Base-by-base conservation (phyloP, 371 early-diverging fungal genomes). In the Zychaea mexicana region DNA sequence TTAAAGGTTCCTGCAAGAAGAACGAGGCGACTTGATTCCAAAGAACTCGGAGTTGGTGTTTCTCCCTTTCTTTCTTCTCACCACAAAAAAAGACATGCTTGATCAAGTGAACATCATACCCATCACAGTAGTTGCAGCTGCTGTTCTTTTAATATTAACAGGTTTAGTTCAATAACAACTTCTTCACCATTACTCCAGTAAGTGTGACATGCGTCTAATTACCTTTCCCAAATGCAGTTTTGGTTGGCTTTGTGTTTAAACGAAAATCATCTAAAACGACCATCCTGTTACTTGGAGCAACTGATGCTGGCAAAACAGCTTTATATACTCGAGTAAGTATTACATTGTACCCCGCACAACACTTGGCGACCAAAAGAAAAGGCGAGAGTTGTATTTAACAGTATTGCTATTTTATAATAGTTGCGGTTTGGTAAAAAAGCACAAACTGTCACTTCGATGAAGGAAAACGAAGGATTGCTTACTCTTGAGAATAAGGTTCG, bases 361-460 rank as follows among this genome's bases (percentile, higher is more conserved):
- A n/a, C n/a, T n/a, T n/a, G n/a, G n/a, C n/a, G n/a, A n/a, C n/a
- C n/a, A n/a, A n/a, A n/a, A n/a, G n/a, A n/a, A n/a, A n/a, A n/a
- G n/a, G n/a, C n/a, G n/a, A n/a, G n/a, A n/a, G n/a, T n/a, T n/a
- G n/a, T n/a, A n/a, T n/a, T n/a, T n/a, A n/a, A n/a, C n/a, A n/a
- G n/a, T n/a, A n/a, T n/a, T n/a, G n/a, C n/a, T n/a, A n/a, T n/a
- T n/a, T n/a, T n/a, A n/a, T n/a, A n/a, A n/a, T n/a, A 89, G 90
- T 74, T 90, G 52, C 73, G 76, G 32, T 74, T 77, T 69, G 82
- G 79, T 21, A 73, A 83, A 59, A 64, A 64, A 10, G 71, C 78
- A 2, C 67, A 73, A 2, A 91, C 91, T 19, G 84, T 85, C 4
- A 86, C 90, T 1, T 91, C 93, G 2, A 89, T 92, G 85, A 86